Evolutionary conservation across 192 early-diverging fungal genomes (phyloP).

Genomic region (Umbelopsis isabellina): DNA sequence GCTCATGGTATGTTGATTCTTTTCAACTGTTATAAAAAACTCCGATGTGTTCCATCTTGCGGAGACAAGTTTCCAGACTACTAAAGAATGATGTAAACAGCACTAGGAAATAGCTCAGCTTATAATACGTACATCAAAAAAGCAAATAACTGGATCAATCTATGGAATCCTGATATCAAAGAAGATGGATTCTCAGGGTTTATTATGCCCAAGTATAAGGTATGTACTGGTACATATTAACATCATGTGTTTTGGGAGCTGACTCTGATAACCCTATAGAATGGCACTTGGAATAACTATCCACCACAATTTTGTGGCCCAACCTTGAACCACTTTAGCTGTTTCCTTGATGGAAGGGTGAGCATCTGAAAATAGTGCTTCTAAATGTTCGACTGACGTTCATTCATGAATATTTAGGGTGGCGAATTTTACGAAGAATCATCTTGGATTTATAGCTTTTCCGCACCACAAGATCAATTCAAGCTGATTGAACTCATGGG

Average conservation of each 20-base stretch:
- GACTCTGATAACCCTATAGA: neutral
- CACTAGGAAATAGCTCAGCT: neutral
- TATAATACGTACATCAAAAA: constrained; percentile 23
- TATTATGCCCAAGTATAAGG: constrained; percentile 31
- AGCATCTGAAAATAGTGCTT: neutral
- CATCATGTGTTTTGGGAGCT: neutral
- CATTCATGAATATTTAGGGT: neutral
- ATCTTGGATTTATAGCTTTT: constrained; percentile 45
- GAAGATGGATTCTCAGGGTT: constrained; percentile 31
- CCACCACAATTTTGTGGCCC: constrained; percentile 15
- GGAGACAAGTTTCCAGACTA: no score
- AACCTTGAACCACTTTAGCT: constrained; percentile 10
- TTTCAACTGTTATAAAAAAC: neutral
- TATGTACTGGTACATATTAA: neutral
- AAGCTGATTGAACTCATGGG: constrained; percentile 31
- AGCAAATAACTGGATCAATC: constrained; percentile 37
- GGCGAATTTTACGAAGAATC: constrained; percentile 43
- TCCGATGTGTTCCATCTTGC: neutral
- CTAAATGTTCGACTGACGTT: neutral
- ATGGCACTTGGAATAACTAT: neutral
- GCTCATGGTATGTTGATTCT: constrained; percentile 4
- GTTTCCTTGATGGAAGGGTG: neutral
- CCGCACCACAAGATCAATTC: constrained; percentile 36
- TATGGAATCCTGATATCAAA: constrained; percentile 34
- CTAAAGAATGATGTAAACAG: neutral